phyloP scores from a whole-genome alignment of 1,284 basidiomycete genomes.

The Schizophyllum commune region DNA sequence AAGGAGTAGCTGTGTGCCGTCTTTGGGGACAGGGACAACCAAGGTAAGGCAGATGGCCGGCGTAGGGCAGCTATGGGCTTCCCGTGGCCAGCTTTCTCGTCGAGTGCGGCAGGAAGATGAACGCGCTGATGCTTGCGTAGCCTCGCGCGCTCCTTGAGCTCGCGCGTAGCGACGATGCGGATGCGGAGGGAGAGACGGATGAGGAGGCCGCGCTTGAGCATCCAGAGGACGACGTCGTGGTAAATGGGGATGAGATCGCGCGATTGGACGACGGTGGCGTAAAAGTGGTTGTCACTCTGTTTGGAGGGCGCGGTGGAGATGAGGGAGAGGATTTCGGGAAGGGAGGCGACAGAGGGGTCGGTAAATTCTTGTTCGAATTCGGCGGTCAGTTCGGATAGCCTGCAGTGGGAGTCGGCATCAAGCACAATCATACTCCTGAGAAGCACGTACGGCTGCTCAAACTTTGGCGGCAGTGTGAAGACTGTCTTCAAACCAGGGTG shows the following conservation, averaged over 20 bases:
- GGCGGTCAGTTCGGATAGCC: constrained; percentile 50
- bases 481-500: constrained; percentile 78
- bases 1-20: constrained; percentile 33
- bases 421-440: constrained; percentile 39
- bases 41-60: constrained; percentile 25
- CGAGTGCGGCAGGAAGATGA: constrained; percentile 12
- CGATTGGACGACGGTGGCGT: constrained; percentile 63
- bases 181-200: constrained; percentile 83
- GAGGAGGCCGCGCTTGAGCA: constrained; percentile 82
- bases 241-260: constrained; percentile 67
- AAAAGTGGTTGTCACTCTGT: constrained; percentile 61
- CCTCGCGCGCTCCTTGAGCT: constrained; percentile 61
- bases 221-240: constrained; percentile 82
- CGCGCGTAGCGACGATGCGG: constrained; percentile 72
- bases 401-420: constrained; percentile 18
- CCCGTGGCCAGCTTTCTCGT: constrained; percentile 18
- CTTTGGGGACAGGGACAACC: constrained; percentile 46
- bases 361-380: constrained; percentile 69
- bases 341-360: constrained; percentile 53
- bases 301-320: constrained; percentile 63
- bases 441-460: constrained; percentile 60
- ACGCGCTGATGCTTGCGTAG: constrained; percentile 27
- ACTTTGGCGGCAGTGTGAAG: constrained; percentile 67
- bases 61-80: constrained; percentile 10
- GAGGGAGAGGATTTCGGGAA: constrained; percentile 66